Base-by-base conservation (phyloP, 2,329 filamentous ascomycete genomes). In the Penicillium sp. region DNA sequence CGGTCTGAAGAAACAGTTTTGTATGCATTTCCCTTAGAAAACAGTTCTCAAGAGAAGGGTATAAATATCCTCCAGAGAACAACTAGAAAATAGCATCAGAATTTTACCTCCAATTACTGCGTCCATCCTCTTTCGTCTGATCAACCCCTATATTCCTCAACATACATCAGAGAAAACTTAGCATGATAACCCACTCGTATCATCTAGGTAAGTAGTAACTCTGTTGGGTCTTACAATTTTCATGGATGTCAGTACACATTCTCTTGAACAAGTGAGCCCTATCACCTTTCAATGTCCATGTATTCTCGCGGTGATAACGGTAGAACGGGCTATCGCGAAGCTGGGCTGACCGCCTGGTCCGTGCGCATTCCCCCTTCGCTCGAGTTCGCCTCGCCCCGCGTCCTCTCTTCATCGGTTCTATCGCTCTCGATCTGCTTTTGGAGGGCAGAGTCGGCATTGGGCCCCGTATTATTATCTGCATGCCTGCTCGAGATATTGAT, bases 281-380 rank as follows among this genome's bases (percentile, higher is more conserved):
- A 24, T 35, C 45, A 43, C 16, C 22, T 27, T 13, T 10, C 20
- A 27, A 27, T 22, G 25, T 18, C 30, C 38, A 38, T 44, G 46
- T 49, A 46, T 39, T 47, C 36, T 10, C 25, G 20, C 13, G 25
- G 35, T 31, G 40, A n/a, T 20, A 30, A 27, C 24, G 40, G n/a
- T 30, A 5, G 4, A 22, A 24, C 18, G 42, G 40, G 20, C 22
- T 42, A 57, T 51, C 48, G 43, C 50, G 25, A 27, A 30, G 28
- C 11, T 47, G 48, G 52, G 38, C 56, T 63, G 58, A 63, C 61
- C 61, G 61, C 61, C 58, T 63, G 62, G 62, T 56, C 61, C 50
- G 61, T 64, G 59, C 61, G 30, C 55, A 28, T 24, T 55, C 55
- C 56, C 60, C 58, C 58, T 60, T 60, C 54, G 31, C 53, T 62